A percentile compares a stretch with the other conserved stretches of the same genome.
These are phyloP conservation scores for Acanthamoeba polyphaga DNA, from an alignment of 208 protist species.

Conservation along the genomic window DNA sequence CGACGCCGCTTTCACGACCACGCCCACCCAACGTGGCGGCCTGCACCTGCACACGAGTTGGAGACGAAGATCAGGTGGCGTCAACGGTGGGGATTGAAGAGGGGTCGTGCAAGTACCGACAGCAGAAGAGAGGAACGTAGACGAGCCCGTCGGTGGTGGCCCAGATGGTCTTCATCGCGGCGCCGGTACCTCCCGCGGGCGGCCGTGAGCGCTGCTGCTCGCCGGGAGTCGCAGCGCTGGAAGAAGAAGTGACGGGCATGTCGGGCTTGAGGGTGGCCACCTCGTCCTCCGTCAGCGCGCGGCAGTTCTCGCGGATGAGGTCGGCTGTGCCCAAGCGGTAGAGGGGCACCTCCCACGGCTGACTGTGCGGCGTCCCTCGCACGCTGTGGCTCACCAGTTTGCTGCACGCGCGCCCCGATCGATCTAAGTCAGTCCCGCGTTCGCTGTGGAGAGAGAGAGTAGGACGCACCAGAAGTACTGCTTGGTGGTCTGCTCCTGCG, in stretches of 20 bases:
- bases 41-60: neutral
- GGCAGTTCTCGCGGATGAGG: slow-evolving; percentile 44
- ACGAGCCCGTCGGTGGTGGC: neutral
- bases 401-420: neutral
- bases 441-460: neutral
- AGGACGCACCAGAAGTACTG: slow-evolving; percentile 10
- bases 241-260: neutral
- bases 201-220: neutral
- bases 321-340: neutral
- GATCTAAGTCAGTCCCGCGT: neutral
- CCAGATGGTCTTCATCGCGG: slow-evolving; percentile 1
- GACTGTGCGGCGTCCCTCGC: slow-evolving; percentile 3
- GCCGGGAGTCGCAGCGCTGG: neutral
- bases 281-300: slow-evolving; percentile 43
- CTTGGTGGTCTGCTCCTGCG: neutral
- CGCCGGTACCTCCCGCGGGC: neutral
- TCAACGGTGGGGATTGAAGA: neutral
- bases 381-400: slow-evolving; percentile 29
- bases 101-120: neutral
- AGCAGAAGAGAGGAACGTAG: slow-evolving; percentile 58
- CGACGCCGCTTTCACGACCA: slow-evolving; percentile 17
- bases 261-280: neutral
- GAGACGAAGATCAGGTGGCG: neutral
- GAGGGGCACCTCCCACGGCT: slow-evolving; percentile 15
- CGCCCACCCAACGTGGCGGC: slow-evolving; percentile 58